Conservation (phyloP, 75 land plant species). For the Azolla pinnata region DNA sequence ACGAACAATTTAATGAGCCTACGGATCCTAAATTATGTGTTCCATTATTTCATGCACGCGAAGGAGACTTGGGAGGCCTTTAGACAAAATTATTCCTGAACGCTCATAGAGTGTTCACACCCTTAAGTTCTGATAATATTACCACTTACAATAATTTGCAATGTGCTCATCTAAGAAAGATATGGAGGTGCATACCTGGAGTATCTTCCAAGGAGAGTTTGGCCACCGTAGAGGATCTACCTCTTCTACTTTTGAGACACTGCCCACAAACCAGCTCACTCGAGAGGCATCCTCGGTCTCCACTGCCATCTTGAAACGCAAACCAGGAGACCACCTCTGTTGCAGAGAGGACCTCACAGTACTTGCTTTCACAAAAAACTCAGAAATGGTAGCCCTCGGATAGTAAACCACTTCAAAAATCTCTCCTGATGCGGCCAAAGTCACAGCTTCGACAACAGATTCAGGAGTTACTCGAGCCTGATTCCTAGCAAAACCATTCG, state of each 20-base stretch:
- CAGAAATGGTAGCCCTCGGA: conserved; percentile 88
- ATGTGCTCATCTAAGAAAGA: no score
- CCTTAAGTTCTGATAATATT: no score
- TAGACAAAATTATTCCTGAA: no score
- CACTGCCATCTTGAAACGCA: conserved; percentile 97
- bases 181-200: conserved; percentile 77
- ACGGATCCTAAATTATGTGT: no score
- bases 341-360: conserved; percentile 60
- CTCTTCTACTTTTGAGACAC: conserved; percentile 64
- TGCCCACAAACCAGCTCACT: conserved; percentile 99
- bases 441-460: conserved; percentile 72
- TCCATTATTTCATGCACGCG: no score
- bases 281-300: conserved; percentile 98
- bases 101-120: no score
- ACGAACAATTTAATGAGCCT: no score
- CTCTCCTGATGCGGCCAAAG: conserved; percentile 58
- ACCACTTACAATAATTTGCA: no score
- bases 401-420: conserved; percentile 91
- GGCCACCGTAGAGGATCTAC: conserved; percentile 89
- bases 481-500: conserved; percentile 29
- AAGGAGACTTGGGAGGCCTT: no score
- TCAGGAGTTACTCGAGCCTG: conserved; percentile 55
- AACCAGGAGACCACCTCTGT: conserved; percentile 73
- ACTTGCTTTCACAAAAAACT: conserved; percentile 80
- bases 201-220: conserved; percentile 89